Base-by-base conservation (phyloP, 495 filamentous ascomycete species). In the Bacidia gigantensis region DNA sequence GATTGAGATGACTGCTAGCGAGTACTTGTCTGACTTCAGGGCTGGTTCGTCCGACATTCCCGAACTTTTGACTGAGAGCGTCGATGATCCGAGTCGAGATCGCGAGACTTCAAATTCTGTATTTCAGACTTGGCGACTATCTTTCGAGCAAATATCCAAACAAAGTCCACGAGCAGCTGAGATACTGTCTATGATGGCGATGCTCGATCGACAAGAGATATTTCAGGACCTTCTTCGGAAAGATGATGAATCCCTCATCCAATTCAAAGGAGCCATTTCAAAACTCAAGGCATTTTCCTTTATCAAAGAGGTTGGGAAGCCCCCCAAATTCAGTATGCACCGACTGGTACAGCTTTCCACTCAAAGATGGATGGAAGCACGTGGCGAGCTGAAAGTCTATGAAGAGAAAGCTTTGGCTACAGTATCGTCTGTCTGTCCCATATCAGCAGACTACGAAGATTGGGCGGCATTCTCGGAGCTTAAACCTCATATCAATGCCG, bases 111-210 rank as follows among this genome's bases (percentile, higher is more conserved):
- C 53, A 1, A 60, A 70, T 51, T 62, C 68, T 2, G 57, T 75
- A 3, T 58, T 71, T n/a, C 64, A 59, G 3, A 73, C 71, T 18
- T 75, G 68, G 70, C 50, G 65, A 50, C 60, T 76, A n/a, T 72
- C 71, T 0, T 76, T 75, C 52, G 61, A 71, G 11, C 65, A 71
- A 9, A 69, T 77, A 10, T 46, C 43, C 1, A 51, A 58, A 3
- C 59, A 61, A 32, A 29, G 50, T 41, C 59, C 54, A 0, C 53
- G 60, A 22, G 64, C 70, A 0, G 59, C 64, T 0, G 55, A 67
- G 20, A 52, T 74, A 1, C 53, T 72, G 21, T 61, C 68, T 5
- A 55, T 73, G 0, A 73, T 72, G 65, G 67, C 65, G 46, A 61
- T 73, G 46, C 71, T 72, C 46, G 66, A 72, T 54, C 60, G 63